Percentiles rank a stretch among this genome's conserved stretches.
phyloP scores from a whole-genome alignment of 2,329 filamentous ascomycete species.

The Colletotrichum higginsianum region DNA sequence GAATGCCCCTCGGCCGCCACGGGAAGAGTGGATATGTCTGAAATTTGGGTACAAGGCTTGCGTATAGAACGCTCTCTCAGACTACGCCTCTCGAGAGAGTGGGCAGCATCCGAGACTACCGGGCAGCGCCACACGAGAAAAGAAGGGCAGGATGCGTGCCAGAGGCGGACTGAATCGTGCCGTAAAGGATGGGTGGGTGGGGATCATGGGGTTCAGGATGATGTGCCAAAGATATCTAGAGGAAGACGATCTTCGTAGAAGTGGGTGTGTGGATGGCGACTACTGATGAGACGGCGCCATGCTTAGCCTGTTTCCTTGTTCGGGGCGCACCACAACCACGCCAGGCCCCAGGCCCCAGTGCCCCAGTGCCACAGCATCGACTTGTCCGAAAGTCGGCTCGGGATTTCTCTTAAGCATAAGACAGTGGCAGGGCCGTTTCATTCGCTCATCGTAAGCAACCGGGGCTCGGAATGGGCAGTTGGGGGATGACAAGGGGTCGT shows the following conservation, averaged over 20 bases:
- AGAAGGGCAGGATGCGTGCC: constrained; percentile 8
- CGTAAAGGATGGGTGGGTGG: constrained; percentile 40
- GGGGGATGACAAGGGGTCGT: constrained; percentile 25
- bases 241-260: constrained; percentile 36
- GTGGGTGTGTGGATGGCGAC: constrained; percentile 38
- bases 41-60: background rate
- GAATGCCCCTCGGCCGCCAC: constrained; percentile 34
- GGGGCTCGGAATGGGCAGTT: constrained; percentile 42
- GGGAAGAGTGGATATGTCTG: constrained; percentile 20
- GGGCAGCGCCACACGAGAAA: constrained; percentile 22
- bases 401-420: constrained; percentile 40
- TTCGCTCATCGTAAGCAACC: constrained; percentile 20
- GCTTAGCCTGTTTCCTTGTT: constrained; percentile 33
- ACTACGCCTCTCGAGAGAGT: constrained; percentile 23
- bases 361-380: constrained; percentile 24
- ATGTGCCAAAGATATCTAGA: constrained; percentile 35
- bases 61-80: background rate
- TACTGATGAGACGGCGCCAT: constrained; percentile 14
- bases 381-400: constrained; percentile 20
- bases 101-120: constrained; percentile 41
- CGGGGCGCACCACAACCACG: constrained; percentile 6
- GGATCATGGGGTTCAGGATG: constrained; percentile 40
- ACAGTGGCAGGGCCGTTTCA: constrained; percentile 22
- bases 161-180: constrained; percentile 32
- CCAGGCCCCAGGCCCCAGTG: background rate